phyloP scores from a whole-genome alignment of 768 basidiomycete genomes.

The Pleurotus cornucopiae region DNA sequence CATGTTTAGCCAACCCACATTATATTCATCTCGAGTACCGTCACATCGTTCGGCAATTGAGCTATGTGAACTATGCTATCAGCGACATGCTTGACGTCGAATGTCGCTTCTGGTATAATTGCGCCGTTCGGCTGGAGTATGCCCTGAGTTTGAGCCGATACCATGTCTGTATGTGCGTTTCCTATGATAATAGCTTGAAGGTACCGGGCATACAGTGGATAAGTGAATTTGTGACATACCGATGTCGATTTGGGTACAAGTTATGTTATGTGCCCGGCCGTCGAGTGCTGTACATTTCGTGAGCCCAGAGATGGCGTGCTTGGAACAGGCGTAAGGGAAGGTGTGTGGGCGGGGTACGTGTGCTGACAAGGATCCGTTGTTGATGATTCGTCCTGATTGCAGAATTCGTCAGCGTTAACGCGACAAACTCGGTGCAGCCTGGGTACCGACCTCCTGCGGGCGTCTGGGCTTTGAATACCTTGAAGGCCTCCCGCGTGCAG shows the following conservation, averaged over 20 bases:
- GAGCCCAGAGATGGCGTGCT: conserved; percentile 75
- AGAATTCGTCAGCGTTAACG: background rate
- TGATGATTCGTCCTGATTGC: conserved; percentile 66
- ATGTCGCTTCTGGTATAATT: conserved; percentile 51
- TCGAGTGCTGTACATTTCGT: conserved; percentile 78
- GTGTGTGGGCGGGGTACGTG: conserved; percentile 64
- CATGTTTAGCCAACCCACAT: conserved; percentile 45
- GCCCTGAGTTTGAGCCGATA: conserved; percentile 39
- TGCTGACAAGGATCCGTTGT: conserved; percentile 80
- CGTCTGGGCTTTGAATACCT: conserved; percentile 64
- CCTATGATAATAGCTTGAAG: conserved; percentile 30
- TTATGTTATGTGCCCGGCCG: conserved; percentile 68
- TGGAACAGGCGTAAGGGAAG: conserved; percentile 68
- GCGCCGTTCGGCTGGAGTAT: conserved; percentile 69
- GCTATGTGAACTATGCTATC: conserved; percentile 70
- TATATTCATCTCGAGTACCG: conserved; percentile 67
- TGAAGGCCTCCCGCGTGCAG: conserved; percentile 73
- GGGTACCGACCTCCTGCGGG: conserved; percentile 58
- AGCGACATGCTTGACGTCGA: conserved; percentile 72
- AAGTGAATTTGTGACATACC: conserved; percentile 34
- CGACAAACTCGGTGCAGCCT: background rate
- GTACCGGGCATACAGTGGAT: background rate
- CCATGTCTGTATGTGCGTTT: conserved; percentile 68
- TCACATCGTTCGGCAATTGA: conserved; percentile 60
- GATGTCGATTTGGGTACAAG: conserved; percentile 80